Evolutionary conservation across 192 early-diverging fungal species (phyloP).

Genomic region (Endogone sp.): DNA sequence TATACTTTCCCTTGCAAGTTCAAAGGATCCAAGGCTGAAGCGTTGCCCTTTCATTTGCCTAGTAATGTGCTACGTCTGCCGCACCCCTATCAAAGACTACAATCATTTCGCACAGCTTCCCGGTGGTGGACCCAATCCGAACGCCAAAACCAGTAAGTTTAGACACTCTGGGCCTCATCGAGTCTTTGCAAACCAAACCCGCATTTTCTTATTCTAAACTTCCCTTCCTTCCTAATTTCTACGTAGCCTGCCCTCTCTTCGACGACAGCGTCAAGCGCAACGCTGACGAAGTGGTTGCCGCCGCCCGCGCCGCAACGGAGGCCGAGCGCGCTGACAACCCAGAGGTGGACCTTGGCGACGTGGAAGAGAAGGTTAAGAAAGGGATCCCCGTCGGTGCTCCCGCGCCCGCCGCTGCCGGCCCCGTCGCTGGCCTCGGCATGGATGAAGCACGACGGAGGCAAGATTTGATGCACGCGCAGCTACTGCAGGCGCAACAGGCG

Average conservation of each 20-base stretch:
- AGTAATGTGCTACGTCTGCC: constrained; percentile 43
- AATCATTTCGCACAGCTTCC: constrained; percentile 43
- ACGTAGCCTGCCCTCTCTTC: constrained; percentile 40
- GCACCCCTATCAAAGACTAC: constrained; percentile 44
- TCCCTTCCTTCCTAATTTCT: neutral
- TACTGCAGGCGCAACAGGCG: neutral
- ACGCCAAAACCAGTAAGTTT: constrained; percentile 9
- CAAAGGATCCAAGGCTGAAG: too few species aligned
- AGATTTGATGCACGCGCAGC: neutral
- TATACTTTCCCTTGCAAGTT: too few species aligned
- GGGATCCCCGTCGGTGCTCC: neutral
- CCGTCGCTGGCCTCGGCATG: neutral
- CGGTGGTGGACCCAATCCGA: constrained; percentile 3
- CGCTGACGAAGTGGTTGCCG: constrained; percentile 38
- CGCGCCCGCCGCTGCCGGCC: too few species aligned
- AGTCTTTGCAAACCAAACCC: neutral
- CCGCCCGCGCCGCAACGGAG: constrained; percentile 16
- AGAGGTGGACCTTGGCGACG: neutral
- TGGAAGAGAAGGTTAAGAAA: neutral
- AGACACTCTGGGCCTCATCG: neutral
- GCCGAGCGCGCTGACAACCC: neutral
- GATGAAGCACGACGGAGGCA: neutral
- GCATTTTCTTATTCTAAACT: too few species aligned
- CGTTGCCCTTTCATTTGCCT: too few species aligned
- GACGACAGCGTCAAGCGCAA: constrained; percentile 44